Percentiles rank a stretch among this genome's conserved stretches.
These are phyloP conservation scores for Quercus cerris DNA, from an alignment of 306 rosid species.

Conservation along the genomic window DNA sequence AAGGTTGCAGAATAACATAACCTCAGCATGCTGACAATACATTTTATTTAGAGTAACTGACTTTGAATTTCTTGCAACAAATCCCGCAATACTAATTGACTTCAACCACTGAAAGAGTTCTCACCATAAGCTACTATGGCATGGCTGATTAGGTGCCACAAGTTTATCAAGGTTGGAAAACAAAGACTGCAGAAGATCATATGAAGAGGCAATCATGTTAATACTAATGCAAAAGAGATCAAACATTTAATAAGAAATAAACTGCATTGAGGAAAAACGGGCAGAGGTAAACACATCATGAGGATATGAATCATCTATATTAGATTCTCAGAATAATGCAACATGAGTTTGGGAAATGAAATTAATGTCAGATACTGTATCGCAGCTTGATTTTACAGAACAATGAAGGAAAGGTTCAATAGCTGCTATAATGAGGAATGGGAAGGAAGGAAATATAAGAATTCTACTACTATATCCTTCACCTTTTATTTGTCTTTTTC, in stretches of 20 bases:
- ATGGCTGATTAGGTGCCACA: conserved; percentile 77
- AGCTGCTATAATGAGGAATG: not conserved
- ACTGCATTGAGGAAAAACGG: not conserved
- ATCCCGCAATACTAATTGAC: not conserved
- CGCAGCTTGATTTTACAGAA: not conserved
- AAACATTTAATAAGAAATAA: not conserved
- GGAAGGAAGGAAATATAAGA: too few relatives aligned
- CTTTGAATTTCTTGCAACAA: not conserved
- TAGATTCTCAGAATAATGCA: not conserved
- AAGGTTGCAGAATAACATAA: not conserved
- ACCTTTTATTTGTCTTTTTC: too few relatives aligned
- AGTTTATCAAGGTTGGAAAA: conserved; percentile 80
- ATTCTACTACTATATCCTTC: too few relatives aligned
- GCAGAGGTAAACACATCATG: not conserved
- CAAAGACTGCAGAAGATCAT: conserved; percentile 59
- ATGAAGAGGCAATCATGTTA: not conserved
- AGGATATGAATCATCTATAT: not conserved
- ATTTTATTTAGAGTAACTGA: not conserved
- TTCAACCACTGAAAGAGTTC: conserved; percentile 12
- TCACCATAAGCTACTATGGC: conserved; percentile 94
- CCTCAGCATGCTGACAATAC: not conserved
- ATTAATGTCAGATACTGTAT: not conserved
- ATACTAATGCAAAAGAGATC: not conserved
- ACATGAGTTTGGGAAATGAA: not conserved
- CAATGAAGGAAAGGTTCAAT: not conserved